phyloP scores from a whole-genome alignment of 2,329 filamentous ascomycete species.

The Magnaporthales sp. region DNA sequence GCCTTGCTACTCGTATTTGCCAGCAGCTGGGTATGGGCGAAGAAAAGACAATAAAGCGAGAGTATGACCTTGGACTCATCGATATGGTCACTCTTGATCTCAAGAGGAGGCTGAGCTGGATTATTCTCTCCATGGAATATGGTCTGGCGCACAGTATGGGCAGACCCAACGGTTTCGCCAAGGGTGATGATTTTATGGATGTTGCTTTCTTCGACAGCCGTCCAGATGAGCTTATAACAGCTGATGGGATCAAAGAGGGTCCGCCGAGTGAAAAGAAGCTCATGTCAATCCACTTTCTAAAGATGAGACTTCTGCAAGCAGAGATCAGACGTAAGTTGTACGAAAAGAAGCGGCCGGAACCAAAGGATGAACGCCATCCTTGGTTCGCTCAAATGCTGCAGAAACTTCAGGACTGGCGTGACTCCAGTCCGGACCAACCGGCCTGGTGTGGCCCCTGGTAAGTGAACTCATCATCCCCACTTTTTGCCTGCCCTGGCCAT shows the following conservation, averaged over 20 bases:
- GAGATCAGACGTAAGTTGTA: conserved; percentile 84
- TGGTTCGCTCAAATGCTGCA: conserved; percentile 79
- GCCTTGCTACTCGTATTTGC: conserved; percentile 76
- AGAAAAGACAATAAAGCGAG: conserved; percentile 73
- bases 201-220: conserved; percentile 77
- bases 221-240: conserved; percentile 75
- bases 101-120: conserved; percentile 83
- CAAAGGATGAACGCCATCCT: conserved; percentile 70
- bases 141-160: conserved; percentile 83
- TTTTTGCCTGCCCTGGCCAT: conserved; percentile 5
- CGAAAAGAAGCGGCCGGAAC: conserved; percentile 69
- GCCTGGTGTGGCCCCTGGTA: conserved; percentile 74
- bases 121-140: conserved; percentile 78
- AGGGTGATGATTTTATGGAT: conserved; percentile 72
- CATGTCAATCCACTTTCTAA: conserved; percentile 86
- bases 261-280: conserved; percentile 74
- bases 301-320: conserved; percentile 78
- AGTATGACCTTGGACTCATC: conserved; percentile 37
- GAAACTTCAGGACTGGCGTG: conserved; percentile 73
- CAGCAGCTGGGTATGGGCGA: conserved; percentile 83
- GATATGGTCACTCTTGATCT: conserved; percentile 78
- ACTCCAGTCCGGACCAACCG: conserved; percentile 62
- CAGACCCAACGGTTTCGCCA: conserved; percentile 76
- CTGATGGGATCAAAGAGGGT: conserved; percentile 63
- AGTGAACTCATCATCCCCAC: conserved; percentile 19